A percentile compares a stretch with the other conserved stretches of the same genome.
These are phyloP conservation scores for Decorospora gaudefroyi DNA, from an alignment of 2,329 filamentous ascomycete species.

Conservation along the genomic window DNA sequence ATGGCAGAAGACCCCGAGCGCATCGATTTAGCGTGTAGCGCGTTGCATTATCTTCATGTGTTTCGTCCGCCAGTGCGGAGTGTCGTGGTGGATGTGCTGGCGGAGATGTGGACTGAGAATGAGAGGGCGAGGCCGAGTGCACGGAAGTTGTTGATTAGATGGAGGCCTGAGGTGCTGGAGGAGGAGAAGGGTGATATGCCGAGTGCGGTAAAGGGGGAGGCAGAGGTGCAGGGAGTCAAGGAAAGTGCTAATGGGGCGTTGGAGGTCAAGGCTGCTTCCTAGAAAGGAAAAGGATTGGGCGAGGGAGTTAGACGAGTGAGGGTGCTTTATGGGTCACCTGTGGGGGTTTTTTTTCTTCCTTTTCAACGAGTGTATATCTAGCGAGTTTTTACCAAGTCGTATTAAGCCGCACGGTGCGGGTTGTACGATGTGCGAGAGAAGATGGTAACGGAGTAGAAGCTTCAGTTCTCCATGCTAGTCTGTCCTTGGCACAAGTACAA, in stretches of 20 bases:
- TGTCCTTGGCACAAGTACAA: not conserved
- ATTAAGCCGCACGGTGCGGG: not conserved
- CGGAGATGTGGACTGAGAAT: constrained; percentile 60
- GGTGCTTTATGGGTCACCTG: no score
- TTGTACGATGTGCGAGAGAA: no score
- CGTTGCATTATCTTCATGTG: constrained; percentile 57
- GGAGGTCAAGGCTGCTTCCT: constrained; percentile 37
- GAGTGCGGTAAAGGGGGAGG: constrained; percentile 29
- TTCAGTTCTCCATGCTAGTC: no score
- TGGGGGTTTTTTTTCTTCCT: not conserved
- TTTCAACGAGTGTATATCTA: not conserved
- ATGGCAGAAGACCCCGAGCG: constrained; percentile 67
- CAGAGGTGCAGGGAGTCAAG: constrained; percentile 18
- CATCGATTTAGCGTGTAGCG: constrained; percentile 62
- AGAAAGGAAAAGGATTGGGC: not conserved
- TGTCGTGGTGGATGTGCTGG: constrained; percentile 61
- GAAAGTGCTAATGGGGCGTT: constrained; percentile 36
- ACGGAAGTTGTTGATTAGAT: constrained; percentile 60
- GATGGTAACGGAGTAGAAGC: no score
- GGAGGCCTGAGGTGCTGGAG: constrained; percentile 57
- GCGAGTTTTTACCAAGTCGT: not conserved
- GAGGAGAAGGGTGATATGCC: constrained; percentile 21
- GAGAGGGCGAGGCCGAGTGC: constrained; percentile 54
- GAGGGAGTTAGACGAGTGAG: not conserved
- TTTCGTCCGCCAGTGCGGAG: constrained; percentile 63